These are phyloP conservation scores for Tuber aestivum DNA, from an alignment of 495 filamentous ascomycete genomes.

Conservation along the genomic window DNA sequence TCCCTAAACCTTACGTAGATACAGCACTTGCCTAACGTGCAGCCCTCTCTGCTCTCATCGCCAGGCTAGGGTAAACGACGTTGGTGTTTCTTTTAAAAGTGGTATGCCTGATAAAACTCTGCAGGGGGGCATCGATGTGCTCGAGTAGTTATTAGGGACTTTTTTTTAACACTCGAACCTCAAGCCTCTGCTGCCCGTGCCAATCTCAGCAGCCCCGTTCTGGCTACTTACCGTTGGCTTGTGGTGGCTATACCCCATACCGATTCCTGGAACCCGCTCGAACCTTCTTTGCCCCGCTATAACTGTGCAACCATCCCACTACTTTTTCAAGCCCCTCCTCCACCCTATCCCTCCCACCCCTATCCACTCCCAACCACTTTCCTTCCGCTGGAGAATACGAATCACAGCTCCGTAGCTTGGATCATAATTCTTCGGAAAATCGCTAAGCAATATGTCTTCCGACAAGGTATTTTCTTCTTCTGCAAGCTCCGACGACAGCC, in stretches of 20 bases:
- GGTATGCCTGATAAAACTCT: not conserved
- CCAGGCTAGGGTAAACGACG: not conserved
- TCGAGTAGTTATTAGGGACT: not conserved
- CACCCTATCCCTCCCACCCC: not conserved
- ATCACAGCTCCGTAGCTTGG: not conserved
- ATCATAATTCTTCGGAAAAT: not conserved
- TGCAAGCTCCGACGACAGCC: not conserved
- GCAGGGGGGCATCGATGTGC: not conserved
- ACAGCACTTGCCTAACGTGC: not conserved
- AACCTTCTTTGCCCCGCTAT: conserved; percentile 1
- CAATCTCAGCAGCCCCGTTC: not conserved
- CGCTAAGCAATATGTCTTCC: not conserved
- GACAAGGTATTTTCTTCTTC: not conserved
- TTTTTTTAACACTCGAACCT: not conserved
- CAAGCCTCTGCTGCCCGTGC: not conserved
- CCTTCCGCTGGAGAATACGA: not conserved
- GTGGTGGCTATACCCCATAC: not conserved
- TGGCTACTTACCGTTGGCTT: not conserved
- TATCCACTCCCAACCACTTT: not conserved
- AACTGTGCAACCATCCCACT: conserved; percentile 1
- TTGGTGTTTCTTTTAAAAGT: not conserved
- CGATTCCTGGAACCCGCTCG: not conserved
- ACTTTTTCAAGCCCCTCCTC: not conserved
- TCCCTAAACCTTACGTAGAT: not conserved
- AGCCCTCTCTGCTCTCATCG: not conserved